Base-by-base conservation (phyloP, 139 green algal genomes). In the Spirogloea muscicola region DNA sequence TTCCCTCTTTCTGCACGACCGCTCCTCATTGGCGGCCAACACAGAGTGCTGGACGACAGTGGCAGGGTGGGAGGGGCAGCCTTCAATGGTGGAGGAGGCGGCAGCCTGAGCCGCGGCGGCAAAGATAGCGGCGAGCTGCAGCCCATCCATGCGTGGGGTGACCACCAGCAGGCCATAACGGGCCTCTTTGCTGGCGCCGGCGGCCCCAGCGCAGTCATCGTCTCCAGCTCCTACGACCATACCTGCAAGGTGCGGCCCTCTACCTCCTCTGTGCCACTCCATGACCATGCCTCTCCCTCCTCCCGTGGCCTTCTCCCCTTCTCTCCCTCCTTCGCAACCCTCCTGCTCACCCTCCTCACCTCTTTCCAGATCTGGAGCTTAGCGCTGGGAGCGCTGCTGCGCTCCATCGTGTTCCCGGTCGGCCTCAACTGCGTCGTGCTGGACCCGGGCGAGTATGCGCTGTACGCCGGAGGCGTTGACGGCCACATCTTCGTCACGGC, bases 121-220 rank as follows among this genome's bases (percentile, higher is more conserved):
- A n/a, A n/a, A n/a, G n/a, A n/a, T n/a, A n/a, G n/a, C n/a, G n/a
- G n/a, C n/a, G 60, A 31, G 7, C 29, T 70, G 44, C 42, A 67
- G 6, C 65, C 77, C 16, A 39, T 74, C 33, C 33, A 73, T 18
- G 58, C 58, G 38, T 84, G 87, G 89, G 89, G 86, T 0, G 87
- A 94, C 31, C 92, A 97, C 79, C 94, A 90, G 0, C 83, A 96
- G 16, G 85, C 88, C 0, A 79, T 97, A 0, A 95, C 89, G 1
- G 76, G 58, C 31, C 51, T 97, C 34, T 27, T 29, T 2, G 29
- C n/a, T 9, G 84, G 89, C 7, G 65, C 62, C 0, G 88, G 86
- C 0, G 88, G 83, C 33, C 68, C 58, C 25, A 84, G 72, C 29
- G 81, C 83, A 3, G 39, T 81, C 33, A 67, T 92, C 1, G 84